Percentiles rank a stretch among this genome's conserved stretches.
Evolutionary conservation across 345 rosid genomes (phyloP).

Genomic region (Xanthoceras sorbifolium): DNA sequence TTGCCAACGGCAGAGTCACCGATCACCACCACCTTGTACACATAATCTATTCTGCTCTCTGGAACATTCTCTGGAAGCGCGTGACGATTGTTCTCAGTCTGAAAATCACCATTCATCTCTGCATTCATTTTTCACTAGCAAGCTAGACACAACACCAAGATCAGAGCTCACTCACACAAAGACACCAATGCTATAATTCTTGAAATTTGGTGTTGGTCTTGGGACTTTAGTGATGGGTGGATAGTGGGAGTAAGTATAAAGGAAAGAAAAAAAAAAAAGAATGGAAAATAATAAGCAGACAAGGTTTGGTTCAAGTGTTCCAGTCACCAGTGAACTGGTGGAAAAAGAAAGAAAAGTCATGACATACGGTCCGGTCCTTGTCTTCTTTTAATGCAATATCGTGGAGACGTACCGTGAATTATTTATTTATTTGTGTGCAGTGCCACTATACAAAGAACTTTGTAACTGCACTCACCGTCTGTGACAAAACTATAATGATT

Average conservation of each 20-base stretch:
- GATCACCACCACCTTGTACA: slow-evolving; percentile 77
- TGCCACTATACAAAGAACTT: not conserved
- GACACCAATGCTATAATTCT: not conserved
- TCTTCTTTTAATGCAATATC: slow-evolving; percentile 16
- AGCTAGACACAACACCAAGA: no score
- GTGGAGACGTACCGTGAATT: not conserved
- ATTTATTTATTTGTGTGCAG: not conserved
- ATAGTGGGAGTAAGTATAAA: slow-evolving; percentile 17
- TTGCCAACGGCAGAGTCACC: slow-evolving; percentile 89
- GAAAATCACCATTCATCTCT: slow-evolving; percentile 58
- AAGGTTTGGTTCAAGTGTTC: slow-evolving; percentile 5
- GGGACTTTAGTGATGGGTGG: slow-evolving; percentile 20
- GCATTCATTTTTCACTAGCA: slow-evolving; percentile 42
- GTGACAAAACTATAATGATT: not conserved
- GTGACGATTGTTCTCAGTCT: slow-evolving; percentile 20
- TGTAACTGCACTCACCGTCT: not conserved
- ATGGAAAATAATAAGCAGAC: not conserved
- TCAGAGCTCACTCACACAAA: not conserved
- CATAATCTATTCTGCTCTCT: slow-evolving; percentile 63
- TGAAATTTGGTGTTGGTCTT: not conserved
- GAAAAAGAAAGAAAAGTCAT: not conserved
- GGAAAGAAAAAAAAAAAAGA: not conserved
- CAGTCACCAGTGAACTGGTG: not conserved
- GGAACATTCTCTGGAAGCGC: slow-evolving; percentile 21
- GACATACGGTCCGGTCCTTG: slow-evolving; percentile 23